phyloP scores from a whole-genome alignment of 148 eudicot species.

The Drosera capensis region DNA sequence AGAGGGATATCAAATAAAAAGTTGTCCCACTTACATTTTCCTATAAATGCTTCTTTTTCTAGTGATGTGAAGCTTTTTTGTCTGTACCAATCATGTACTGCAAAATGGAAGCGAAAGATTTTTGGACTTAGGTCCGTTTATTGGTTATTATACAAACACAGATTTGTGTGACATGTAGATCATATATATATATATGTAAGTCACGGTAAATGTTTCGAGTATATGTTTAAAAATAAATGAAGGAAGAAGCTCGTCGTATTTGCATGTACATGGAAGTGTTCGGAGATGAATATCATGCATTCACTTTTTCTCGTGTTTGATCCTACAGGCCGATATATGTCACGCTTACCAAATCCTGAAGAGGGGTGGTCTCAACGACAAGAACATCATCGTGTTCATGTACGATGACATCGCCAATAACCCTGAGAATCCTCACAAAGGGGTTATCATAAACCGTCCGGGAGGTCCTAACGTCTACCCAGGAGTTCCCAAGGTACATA shows the following conservation, averaged over 20 bases:
- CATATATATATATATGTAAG: no score
- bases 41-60: no score
- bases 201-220: no score
- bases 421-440: slow-evolving; percentile 55
- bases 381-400: slow-evolving; percentile 47
- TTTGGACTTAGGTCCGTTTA: no score
- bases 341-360: slow-evolving; percentile 55
- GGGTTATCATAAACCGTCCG: slow-evolving; percentile 59
- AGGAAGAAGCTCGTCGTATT: neutral
- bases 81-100: no score
- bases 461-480: slow-evolving; percentile 55
- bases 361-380: slow-evolving; percentile 44
- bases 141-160: no score
- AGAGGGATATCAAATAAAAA: no score
- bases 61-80: no score
- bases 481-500: slow-evolving; percentile 72
- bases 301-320: neutral
- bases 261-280: neutral
- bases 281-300: neutral
- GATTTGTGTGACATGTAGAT: no score
- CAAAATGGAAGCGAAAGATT: no score
- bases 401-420: slow-evolving; percentile 59
- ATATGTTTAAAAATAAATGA: no score
- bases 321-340: slow-evolving; percentile 52
- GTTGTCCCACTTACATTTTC: no score